phyloP scores from a whole-genome alignment of 331 rosid genomes.

The Rosa hybrid region DNA sequence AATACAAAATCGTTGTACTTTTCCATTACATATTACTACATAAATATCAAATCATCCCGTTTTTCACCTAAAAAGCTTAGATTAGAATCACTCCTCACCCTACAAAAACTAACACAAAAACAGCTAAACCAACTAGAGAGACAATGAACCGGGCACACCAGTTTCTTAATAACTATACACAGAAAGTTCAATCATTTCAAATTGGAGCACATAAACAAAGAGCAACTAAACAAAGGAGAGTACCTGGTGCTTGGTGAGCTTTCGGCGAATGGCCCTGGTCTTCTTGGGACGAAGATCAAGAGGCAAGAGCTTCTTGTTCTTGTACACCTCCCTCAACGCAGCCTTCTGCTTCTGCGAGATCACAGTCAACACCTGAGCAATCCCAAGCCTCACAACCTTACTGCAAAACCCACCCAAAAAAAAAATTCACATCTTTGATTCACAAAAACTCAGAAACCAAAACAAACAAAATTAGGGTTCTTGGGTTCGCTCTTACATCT shows the following conservation, averaged over 20 bases:
- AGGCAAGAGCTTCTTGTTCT: constrained; percentile 82
- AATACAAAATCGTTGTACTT: not conserved
- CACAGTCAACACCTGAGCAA: constrained; percentile 93
- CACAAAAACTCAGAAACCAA: not conserved
- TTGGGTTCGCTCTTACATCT: constrained; percentile 51
- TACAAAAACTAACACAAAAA: too few relatives aligned
- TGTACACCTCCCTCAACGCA: constrained; percentile 83
- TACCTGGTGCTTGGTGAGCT: constrained; percentile 97
- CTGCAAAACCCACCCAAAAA: constrained; percentile 37
- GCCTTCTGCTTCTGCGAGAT: constrained; percentile 91
- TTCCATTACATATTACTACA: not conserved
- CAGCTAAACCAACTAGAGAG: not conserved
- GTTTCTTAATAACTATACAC: not conserved
- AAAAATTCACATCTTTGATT: not conserved
- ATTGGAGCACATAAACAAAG: not conserved
- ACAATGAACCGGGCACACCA: not conserved
- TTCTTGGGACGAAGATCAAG: constrained; percentile 98
- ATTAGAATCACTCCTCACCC: not conserved
- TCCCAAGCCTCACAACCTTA: constrained; percentile 83
- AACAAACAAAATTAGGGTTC: not conserved
- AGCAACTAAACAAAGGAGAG: not conserved
- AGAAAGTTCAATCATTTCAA: not conserved
- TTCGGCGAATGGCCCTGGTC: constrained; percentile 88
- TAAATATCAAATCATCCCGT: not conserved
- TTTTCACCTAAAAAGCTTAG: not conserved